A percentile compares a stretch with the other conserved stretches of the same genome.
phyloP scores from a whole-genome alignment of 2,329 filamentous ascomycete species.

The Dactylellina haptotyla region DNA sequence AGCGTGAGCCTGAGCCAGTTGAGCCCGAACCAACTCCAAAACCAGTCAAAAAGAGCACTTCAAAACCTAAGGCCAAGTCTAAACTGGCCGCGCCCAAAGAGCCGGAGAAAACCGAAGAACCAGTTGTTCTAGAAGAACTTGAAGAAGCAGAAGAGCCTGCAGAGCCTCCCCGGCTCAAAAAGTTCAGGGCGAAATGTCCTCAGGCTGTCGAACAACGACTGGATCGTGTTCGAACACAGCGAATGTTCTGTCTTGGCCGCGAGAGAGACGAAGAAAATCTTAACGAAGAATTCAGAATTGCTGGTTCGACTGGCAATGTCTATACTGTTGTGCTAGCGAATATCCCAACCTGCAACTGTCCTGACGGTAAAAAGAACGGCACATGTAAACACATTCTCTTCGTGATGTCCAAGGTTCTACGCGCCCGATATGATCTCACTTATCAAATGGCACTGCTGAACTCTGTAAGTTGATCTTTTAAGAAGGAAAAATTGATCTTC shows the following conservation, averaged over 20 bases:
- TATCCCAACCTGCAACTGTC: conserved; percentile 69
- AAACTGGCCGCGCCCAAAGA: no score
- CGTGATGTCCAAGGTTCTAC: conserved; percentile 70
- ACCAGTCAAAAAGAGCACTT: not conserved
- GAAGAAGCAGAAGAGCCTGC: no score
- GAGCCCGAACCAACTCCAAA: not conserved
- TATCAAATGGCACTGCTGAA: conserved; percentile 72
- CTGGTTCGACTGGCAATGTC: conserved; percentile 73
- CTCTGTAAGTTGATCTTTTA: conserved; percentile 57
- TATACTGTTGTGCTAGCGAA: conserved; percentile 69
- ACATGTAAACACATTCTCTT: conserved; percentile 72
- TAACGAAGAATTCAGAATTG: conserved; percentile 68
- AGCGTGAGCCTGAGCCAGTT: not conserved
- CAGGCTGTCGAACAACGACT: conserved; percentile 54
- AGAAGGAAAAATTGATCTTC: no score
- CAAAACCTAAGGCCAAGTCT: no score
- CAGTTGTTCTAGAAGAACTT: no score
- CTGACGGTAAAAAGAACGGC: conserved; percentile 63
- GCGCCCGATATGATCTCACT: conserved; percentile 67
- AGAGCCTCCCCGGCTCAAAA: conserved; percentile 51
- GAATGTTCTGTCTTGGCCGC: conserved; percentile 57
- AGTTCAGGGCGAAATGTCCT: conserved; percentile 55
- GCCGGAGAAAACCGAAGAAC: not conserved
- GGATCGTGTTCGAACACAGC: conserved; percentile 55
- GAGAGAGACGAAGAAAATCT: conserved; percentile 43